A percentile compares a stretch with the other conserved stretches of the same genome.
Conservation (phyloP, 2,329 filamentous ascomycete species). For the Chrysoporthe deuterocubensis region DNA sequence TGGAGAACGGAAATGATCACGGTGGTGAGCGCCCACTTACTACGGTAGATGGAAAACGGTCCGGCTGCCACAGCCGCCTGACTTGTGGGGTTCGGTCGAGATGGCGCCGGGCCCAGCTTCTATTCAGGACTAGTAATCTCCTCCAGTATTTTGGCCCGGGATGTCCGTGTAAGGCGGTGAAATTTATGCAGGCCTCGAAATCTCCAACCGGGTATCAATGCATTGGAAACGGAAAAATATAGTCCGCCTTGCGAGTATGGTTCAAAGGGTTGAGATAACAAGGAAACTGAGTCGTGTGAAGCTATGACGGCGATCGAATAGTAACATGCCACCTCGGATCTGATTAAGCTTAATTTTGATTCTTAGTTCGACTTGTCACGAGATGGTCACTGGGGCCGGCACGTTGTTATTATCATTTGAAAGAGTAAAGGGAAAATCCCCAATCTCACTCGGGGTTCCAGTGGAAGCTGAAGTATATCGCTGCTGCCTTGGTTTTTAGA, state of each 20-base stretch:
- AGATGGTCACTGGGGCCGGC: no score
- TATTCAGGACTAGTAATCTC: constrained; percentile 4
- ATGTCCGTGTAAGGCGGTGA: background rate
- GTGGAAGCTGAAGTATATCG: background rate
- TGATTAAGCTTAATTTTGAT: background rate
- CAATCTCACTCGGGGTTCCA: background rate
- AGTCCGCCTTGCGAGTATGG: background rate
- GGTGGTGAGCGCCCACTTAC: background rate
- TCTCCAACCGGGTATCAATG: background rate
- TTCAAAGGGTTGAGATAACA: background rate
- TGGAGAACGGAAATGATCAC: constrained; percentile 2
- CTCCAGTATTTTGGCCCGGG: background rate
- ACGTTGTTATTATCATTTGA: no score
- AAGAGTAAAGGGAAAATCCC: background rate
- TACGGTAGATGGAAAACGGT: background rate
- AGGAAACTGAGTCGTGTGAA: background rate
- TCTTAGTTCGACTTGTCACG: background rate
- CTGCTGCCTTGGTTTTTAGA: background rate
- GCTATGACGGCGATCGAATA: background rate
- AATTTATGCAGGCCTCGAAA: background rate
- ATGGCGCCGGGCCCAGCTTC: background rate
- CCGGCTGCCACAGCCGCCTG: background rate
- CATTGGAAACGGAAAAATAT: background rate
- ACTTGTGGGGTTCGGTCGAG: background rate
- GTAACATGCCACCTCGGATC: background rate